Conservation (phyloP, 1,139 yeast species). For the Debaryomyces subglobosus region DNA sequence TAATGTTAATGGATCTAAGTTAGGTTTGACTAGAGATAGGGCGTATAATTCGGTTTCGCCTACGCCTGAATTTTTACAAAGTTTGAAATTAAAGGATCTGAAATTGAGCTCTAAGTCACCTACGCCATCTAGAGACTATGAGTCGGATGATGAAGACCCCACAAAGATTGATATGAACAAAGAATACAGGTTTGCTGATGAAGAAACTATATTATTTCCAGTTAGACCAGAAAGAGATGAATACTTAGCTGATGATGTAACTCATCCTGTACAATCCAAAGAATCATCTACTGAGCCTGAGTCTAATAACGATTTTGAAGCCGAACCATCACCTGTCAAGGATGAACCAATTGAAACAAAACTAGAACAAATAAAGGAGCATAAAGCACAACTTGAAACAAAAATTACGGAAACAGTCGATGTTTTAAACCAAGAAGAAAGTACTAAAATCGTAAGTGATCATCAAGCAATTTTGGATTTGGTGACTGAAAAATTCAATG, state of each 20-base stretch:
- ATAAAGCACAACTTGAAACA: conserved; percentile 35
- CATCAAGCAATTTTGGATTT: conserved; percentile 33
- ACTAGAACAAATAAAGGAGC: conserved; percentile 29
- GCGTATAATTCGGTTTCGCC: conserved; percentile 31
- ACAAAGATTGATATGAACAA: conserved; percentile 64
- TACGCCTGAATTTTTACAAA: conserved; percentile 45
- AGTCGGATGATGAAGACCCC: conserved; percentile 38
- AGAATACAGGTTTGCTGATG: conserved; percentile 54
- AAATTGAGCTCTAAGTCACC: conserved; percentile 19
- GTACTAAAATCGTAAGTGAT: conserved; percentile 34
- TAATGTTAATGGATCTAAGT: conserved; percentile 33
- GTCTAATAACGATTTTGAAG: conserved; percentile 10
- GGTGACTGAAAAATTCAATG: conserved; percentile 28
- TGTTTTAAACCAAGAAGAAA: conserved; percentile 34
- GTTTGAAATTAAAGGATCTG: conserved; percentile 34
- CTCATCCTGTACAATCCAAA: conserved; percentile 9
- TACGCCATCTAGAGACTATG: conserved; percentile 23
- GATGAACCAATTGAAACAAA: conserved; percentile 35
- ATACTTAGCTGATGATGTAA: conserved; percentile 12
- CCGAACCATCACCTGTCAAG: conserved; percentile 37
- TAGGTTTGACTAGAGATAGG: conserved; percentile 31
- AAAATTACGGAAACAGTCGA: conserved; percentile 36
- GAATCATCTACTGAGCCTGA: conserved; percentile 19
- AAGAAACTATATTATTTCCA: conserved; percentile 48
- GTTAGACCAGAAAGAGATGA: conserved; percentile 41